Base-by-base conservation (phyloP, 164 flowering plant genomes). In the Paratinospora sagittata region DNA sequence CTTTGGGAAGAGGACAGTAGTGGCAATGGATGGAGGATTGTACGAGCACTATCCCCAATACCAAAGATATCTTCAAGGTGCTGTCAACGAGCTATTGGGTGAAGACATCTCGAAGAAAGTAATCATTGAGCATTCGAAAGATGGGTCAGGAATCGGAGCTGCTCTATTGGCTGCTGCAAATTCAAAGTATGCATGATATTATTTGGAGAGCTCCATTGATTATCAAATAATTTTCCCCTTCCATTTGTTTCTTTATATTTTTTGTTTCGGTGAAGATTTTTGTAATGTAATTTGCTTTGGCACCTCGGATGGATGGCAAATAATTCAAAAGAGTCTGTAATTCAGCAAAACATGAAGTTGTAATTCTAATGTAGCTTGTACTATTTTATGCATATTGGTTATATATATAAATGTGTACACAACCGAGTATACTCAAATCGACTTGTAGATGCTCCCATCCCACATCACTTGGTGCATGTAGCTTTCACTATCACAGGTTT, bases 91-190 rank as follows among this genome's bases (percentile, higher is more conserved):
- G 77, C 79, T 94, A 69, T 78, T 92, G 5, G 98, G 98, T 0
- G 24, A 73, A 0, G 89, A 86, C 55, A 65, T 74, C 10, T 84
- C 97, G 6, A 79, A 78, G 69, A 82, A 86, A 60, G 76, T 94
- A 12, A 73, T 87, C n/a, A 85, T 94, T 16, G 87, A 90, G 49
- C 94, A 88, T 67, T 81, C 94, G 0, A 90, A 91, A 77, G 97
- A 91, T 73, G 96, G 96, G 16, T 91, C 98, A 16, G 98, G 97
- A 0, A 88, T 91, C 27, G 98, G 97, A 27, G 98, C 98, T 45
- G 97, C 98, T 60, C 85, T 93, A 30, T 78, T 94, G 79, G 98
- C 98, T 49, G 93, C 97, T 47, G 52, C 93, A 58, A 87, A 90
- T 73, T 90, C 98, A 34, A 86, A 77, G 70, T 89, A 91, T 73